These are phyloP conservation scores for Russula vinacea DNA, from an alignment of 768 basidiomycete species.

Conservation along the genomic window DNA sequence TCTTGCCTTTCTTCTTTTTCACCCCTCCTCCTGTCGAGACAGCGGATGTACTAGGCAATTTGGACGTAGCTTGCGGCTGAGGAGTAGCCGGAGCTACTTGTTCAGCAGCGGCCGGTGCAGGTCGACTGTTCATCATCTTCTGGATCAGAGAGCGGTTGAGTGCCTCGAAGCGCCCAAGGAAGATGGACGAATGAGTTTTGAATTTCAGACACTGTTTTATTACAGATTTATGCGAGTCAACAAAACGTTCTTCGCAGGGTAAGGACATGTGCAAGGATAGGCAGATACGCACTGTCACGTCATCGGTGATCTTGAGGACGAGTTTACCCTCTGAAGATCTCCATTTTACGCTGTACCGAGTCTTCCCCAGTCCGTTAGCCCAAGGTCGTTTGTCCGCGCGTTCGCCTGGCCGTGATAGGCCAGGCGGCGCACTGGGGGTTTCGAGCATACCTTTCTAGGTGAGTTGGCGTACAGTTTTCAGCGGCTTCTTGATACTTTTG, in stretches of 20 bases:
- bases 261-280: not conserved
- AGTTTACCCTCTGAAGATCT: slow-evolving; percentile 78
- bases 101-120: not conserved
- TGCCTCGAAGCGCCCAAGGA: slow-evolving; percentile 93
- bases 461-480: slow-evolving; percentile 78
- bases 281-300: slow-evolving; percentile 64
- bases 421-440: not conserved
- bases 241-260: not conserved
- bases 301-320: slow-evolving; percentile 91
- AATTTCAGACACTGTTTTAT: slow-evolving; percentile 83
- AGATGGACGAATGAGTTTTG: slow-evolving; percentile 91
- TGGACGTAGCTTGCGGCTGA: slow-evolving; percentile 13
- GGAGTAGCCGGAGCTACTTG: slow-evolving; percentile 16
- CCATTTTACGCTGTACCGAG: slow-evolving; percentile 93
- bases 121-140: slow-evolving; percentile 74
- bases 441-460: slow-evolving; percentile 59
- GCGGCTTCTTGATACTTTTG: slow-evolving; percentile 89
- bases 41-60: slow-evolving; percentile 22
- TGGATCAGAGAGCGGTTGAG: slow-evolving; percentile 83
- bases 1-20: slow-evolving; percentile 83
- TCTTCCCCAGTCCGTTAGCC: slow-evolving; percentile 45
- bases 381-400: slow-evolving; percentile 18
- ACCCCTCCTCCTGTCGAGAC: slow-evolving; percentile 53
- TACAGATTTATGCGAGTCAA: not conserved
- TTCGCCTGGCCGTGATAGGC: slow-evolving; percentile 27